A percentile compares a stretch with the other conserved stretches of the same genome.
phyloP scores from a whole-genome alignment of 352 stramenopile species.

The Phytophthora fragariaefolia region DNA sequence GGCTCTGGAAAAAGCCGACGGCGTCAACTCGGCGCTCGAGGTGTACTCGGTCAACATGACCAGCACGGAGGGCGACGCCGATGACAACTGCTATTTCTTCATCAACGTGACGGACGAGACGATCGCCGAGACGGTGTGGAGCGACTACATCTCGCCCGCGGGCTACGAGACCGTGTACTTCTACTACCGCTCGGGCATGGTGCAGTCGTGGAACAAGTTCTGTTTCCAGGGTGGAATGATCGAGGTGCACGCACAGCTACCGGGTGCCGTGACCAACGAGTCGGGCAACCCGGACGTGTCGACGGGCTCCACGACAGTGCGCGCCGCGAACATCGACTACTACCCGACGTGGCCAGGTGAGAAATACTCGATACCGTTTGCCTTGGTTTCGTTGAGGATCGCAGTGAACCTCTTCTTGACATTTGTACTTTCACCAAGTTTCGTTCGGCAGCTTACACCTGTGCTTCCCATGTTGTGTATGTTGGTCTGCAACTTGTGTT shows the following conservation, averaged over 20 bases:
- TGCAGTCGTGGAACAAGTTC: conserved; percentile 85
- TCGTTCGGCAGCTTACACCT: no score
- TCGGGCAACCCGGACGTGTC: conserved; percentile 33
- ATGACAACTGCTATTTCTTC: conserved; percentile 48
- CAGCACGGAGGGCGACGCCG: conserved; percentile 43
- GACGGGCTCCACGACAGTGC: conserved; percentile 13
- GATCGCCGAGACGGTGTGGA: conserved; percentile 46
- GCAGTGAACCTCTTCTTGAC: no score
- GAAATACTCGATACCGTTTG: no score
- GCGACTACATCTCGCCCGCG: conserved; percentile 43
- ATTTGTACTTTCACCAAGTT: no score
- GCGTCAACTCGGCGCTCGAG: conserved; percentile 85
- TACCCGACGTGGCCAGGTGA: conserved; percentile 26
- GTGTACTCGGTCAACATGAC: conserved; percentile 90
- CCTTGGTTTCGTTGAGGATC: no score
- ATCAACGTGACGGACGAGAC: conserved; percentile 53
- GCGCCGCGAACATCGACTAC: conserved; percentile 23
- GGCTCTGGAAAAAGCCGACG: conserved; percentile 73
- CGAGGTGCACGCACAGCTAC: conserved; percentile 84
- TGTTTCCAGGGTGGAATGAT: conserved; percentile 71
- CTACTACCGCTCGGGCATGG: conserved; percentile 32
- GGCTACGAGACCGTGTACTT: conserved; percentile 33
- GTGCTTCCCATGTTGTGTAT: no score
- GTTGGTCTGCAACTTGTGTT: no score
- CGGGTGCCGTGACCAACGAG: conserved; percentile 42